phyloP scores from a whole-genome alignment of 1,139 yeast species.

The Taphrina confusa region DNA sequence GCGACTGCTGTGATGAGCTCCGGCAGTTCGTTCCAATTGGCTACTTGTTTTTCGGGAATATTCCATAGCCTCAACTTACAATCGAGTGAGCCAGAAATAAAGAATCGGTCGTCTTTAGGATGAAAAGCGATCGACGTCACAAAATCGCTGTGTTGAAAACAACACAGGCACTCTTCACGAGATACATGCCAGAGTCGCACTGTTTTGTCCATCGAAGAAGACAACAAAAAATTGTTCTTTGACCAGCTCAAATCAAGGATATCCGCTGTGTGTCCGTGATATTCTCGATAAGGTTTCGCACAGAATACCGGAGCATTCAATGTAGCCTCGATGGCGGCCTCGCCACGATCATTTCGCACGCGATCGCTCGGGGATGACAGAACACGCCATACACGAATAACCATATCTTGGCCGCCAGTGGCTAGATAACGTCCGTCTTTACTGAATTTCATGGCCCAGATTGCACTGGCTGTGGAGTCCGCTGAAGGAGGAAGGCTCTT shows the following conservation, averaged over 20 bases:
- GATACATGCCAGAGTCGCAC: conserved; percentile 85
- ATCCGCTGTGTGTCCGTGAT: conserved; percentile 68
- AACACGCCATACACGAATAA: conserved; percentile 75
- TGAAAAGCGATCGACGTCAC: conserved; percentile 82
- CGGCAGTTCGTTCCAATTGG: conserved; percentile 50
- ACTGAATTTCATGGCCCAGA: conserved; percentile 74
- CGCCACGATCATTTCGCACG: conserved; percentile 24
- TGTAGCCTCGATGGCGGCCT: conserved; percentile 27
- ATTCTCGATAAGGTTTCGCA: conserved; percentile 62
- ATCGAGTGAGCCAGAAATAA: conserved; percentile 80
- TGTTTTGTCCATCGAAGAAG: conserved; percentile 85
- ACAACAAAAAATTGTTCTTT: conserved; percentile 73
- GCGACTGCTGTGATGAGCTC: conserved; percentile 66
- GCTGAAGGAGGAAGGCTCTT: conserved; percentile 34
- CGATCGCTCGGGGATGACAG: conserved; percentile 64
- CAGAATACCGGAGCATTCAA: conserved; percentile 78
- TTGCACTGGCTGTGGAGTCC: conserved; percentile 50
- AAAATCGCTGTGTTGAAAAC: conserved; percentile 73
- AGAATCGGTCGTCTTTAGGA: conserved; percentile 84
- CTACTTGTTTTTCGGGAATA: conserved; percentile 69
- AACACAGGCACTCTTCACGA: conserved; percentile 60
- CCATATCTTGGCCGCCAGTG: conserved; percentile 74
- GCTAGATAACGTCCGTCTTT: conserved; percentile 80
- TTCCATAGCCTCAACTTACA: conserved; percentile 81
- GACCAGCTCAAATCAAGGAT: conserved; percentile 83